A percentile compares a stretch with the other conserved stretches of the same genome.
These are phyloP conservation scores for Ophiobolus disseminans DNA, from an alignment of 2,329 filamentous ascomycete genomes.

Conservation along the genomic window DNA sequence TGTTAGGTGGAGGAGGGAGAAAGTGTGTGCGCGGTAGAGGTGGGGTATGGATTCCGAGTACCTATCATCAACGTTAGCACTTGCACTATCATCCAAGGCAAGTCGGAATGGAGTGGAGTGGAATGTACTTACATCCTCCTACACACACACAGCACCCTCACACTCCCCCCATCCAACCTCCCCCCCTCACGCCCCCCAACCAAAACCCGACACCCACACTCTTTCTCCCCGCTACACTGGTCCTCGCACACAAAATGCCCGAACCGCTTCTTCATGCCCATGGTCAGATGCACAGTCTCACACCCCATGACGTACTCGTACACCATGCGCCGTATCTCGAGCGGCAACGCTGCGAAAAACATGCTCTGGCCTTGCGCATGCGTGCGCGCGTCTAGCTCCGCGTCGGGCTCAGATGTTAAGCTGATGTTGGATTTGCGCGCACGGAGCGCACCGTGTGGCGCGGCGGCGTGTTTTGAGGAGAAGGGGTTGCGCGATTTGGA, in stretches of 20 bases:
- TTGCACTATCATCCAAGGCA: neutral
- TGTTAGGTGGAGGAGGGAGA: conserved; percentile 43
- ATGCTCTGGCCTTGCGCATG: conserved; percentile 35
- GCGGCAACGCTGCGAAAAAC: conserved; percentile 41
- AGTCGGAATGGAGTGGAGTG: neutral
- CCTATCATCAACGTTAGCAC: conserved; percentile 19
- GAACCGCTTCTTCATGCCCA: conserved; percentile 38
- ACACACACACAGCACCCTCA: conserved; percentile 32
- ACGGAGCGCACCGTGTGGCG: conserved; percentile 2
- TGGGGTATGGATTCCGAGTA: conserved; percentile 40
- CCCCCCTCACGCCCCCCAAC: conserved; percentile 31
- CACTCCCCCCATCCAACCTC: conserved; percentile 17
- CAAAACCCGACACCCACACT: conserved; percentile 40
- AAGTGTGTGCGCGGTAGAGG: conserved; percentile 40
- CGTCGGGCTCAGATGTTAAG: conserved; percentile 24
- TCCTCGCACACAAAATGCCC: conserved; percentile 43
- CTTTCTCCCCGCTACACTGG: conserved; percentile 10
- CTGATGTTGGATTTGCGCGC: conserved; percentile 33
- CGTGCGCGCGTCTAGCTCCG: conserved; percentile 35
- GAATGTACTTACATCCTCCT: conserved; percentile 35
- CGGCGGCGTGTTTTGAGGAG: conserved; percentile 7
- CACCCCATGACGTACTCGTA: conserved; percentile 40
- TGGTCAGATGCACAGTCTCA: conserved; percentile 40
- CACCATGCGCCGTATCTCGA: conserved; percentile 41
- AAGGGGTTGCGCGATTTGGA: conserved; percentile 24